Conservation (phyloP, 2,329 filamentous ascomycete species). For the Pseudogymnoascus sp. region DNA sequence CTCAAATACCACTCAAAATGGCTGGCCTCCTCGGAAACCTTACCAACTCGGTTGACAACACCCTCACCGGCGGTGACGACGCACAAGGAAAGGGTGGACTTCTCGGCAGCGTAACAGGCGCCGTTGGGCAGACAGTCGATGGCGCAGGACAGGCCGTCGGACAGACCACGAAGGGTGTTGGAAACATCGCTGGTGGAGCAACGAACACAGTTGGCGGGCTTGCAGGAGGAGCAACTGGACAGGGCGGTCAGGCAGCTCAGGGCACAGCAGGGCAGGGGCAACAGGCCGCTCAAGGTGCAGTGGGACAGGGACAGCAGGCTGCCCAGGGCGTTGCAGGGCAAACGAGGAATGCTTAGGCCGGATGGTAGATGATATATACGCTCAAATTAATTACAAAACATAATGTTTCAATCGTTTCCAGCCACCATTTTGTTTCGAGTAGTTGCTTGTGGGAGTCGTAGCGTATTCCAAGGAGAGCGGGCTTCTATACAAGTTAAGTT, state of each 20-base stretch:
- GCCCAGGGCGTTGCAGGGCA: background rate
- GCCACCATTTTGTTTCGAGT: background rate
- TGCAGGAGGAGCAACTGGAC: constrained; percentile 17
- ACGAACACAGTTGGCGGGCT: constrained; percentile 18
- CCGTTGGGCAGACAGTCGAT: constrained; percentile 30
- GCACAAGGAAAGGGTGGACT: constrained; percentile 32
- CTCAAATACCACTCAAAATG: constrained; percentile 17
- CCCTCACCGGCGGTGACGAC: constrained; percentile 32
- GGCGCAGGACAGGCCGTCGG: constrained; percentile 28
- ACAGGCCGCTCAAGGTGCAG: background rate
- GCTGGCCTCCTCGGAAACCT: constrained; percentile 29
- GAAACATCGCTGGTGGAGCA: constrained; percentile 15
- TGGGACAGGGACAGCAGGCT: background rate
- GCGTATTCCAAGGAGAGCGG: too few relatives aligned
- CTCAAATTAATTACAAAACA: background rate
- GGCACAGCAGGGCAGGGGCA: background rate
- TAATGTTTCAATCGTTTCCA: background rate
- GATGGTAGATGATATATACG: background rate
- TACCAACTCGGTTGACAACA: constrained; percentile 30
- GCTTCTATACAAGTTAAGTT: too few relatives aligned
- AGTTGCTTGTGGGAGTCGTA: too few relatives aligned
- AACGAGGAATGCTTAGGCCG: background rate
- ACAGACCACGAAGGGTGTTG: constrained; percentile 20
- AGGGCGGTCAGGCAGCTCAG: background rate
- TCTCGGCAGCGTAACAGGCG: constrained; percentile 26